Evolutionary conservation across 352 stramenopile genomes (phyloP).

Genomic region (Globisporangium polare): DNA sequence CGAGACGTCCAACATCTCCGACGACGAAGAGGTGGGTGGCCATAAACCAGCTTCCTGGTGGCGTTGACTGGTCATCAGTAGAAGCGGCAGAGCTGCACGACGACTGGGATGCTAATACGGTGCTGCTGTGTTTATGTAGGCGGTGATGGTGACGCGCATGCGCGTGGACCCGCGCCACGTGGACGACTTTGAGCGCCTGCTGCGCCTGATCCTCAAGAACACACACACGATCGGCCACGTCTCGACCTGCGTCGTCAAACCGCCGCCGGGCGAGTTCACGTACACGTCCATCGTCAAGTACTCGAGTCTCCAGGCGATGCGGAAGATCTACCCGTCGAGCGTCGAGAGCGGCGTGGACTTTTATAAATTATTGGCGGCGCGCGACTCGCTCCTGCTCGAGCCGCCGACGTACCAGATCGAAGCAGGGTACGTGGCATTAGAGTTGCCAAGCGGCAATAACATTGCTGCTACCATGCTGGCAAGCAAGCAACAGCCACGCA

Average conservation of each 20-base stretch:
- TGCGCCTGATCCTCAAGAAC: constrained; percentile 78
- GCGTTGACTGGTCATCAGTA: no score
- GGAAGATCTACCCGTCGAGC: constrained; percentile 67
- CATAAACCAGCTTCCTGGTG: not conserved
- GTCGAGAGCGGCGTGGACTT: constrained; percentile 67
- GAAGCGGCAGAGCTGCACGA: no score
- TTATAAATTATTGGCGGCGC: constrained; percentile 71
- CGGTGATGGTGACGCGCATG: constrained; percentile 83
- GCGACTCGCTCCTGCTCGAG: constrained; percentile 72
- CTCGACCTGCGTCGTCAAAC: constrained; percentile 79
- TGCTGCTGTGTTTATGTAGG: constrained; percentile 20
- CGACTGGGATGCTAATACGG: not conserved
- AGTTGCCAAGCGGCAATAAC: not conserved
- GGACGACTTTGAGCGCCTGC: constrained; percentile 73
- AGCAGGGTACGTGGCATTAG: constrained; percentile 35
- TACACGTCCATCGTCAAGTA: constrained; percentile 87
- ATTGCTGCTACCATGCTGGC: not conserved
- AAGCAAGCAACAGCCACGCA: not conserved
- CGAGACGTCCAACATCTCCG: constrained; percentile 67
- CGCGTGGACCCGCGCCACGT: constrained; percentile 66
- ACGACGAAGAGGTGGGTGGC: constrained; percentile 65
- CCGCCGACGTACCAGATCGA: constrained; percentile 83
- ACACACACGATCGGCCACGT: constrained; percentile 77
- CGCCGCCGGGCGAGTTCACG: constrained; percentile 62
- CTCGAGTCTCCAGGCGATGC: constrained; percentile 64